Base-by-base conservation (phyloP, 2,329 filamentous ascomycete species). In the Pseudogymnoascus sp. region DNA sequence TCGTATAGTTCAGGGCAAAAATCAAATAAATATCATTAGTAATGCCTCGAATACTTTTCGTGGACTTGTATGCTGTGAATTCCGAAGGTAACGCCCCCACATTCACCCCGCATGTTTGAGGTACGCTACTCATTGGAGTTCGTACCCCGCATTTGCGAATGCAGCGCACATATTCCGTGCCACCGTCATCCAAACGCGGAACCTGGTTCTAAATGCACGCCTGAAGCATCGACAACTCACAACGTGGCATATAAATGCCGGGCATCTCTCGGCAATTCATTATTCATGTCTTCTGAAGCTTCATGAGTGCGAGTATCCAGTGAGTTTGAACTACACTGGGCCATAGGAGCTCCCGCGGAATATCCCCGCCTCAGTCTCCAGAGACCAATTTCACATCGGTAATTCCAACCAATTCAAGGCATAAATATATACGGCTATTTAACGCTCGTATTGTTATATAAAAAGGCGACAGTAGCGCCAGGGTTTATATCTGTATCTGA, bases 181-280 rank as follows among this genome's bases (percentile, higher is more conserved):
- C 41, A 7, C 22, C 47, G 47, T 54, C 47, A 54, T 35, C 28
- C n/a, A 54, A 54, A 33, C 47, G 47, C 47, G 47, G 47, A 54
- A 54, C 47, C 16, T 33, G 16, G 16, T 33, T 25, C n/a, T 50
- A 33, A 33, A 35, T 54, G 28, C 47, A 33, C 28, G 11, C 20
- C 25, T 20, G 28, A 33, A 54, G 47, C 28, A 12, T 33, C 16
- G 47, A 54, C 47, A 54, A 7, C n/a, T 54, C 47, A 33, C 47
- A 33, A 20, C 16, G 47, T 54, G 28, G 47, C 28, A 20, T 54
- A 54, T 54, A 54, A 33, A 14, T 54, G n/a, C 47, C 47, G 47
- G 47, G 2, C 5, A 33, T 54, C 47, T 33, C 47, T 54, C 47
- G 47, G 47, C 33, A 35, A 54, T 33, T 1, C 28, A 11, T 33